Percentiles rank a stretch among this genome's conserved stretches.
phyloP scores from a whole-genome alignment of 1,284 basidiomycete genomes.

The Ceratobasidium papillatum region DNA sequence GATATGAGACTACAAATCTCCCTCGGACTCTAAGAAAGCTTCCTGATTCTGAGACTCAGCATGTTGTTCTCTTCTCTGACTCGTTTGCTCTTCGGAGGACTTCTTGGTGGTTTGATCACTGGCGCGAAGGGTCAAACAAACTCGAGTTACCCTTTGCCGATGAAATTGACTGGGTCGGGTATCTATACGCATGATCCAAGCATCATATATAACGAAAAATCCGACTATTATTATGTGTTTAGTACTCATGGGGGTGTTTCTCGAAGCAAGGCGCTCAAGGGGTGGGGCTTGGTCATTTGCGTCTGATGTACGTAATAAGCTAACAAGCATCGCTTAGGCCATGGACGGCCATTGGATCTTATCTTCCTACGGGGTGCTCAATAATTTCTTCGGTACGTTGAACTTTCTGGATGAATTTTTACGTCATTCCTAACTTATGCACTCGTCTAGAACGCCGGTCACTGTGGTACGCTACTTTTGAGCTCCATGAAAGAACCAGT shows the following conservation, averaged over 20 bases:
- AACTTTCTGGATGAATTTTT: not conserved
- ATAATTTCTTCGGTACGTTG: constrained; percentile 37
- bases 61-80: constrained; percentile 24
- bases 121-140: constrained; percentile 7
- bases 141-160: constrained; percentile 35
- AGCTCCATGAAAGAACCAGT: not conserved
- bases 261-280: constrained; percentile 38
- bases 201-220: constrained; percentile 40
- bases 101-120: constrained; percentile 12
- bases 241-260: constrained; percentile 42
- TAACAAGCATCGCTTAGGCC: constrained; percentile 30
- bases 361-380: constrained; percentile 41
- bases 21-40: not conserved
- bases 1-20: not conserved
- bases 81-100: constrained; percentile 4
- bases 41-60: not conserved
- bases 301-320: not conserved
- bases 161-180: constrained; percentile 36
- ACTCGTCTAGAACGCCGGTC: constrained; percentile 35
- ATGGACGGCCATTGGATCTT: constrained; percentile 40
- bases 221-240: constrained; percentile 42
- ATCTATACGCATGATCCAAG: constrained; percentile 41
- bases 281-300: constrained; percentile 1
- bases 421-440: not conserved
- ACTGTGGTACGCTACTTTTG: constrained; percentile 31